A percentile compares a stretch with the other conserved stretches of the same genome.
phyloP scores from a whole-genome alignment of 768 basidiomycete genomes.

The Suillus clintonianus region DNA sequence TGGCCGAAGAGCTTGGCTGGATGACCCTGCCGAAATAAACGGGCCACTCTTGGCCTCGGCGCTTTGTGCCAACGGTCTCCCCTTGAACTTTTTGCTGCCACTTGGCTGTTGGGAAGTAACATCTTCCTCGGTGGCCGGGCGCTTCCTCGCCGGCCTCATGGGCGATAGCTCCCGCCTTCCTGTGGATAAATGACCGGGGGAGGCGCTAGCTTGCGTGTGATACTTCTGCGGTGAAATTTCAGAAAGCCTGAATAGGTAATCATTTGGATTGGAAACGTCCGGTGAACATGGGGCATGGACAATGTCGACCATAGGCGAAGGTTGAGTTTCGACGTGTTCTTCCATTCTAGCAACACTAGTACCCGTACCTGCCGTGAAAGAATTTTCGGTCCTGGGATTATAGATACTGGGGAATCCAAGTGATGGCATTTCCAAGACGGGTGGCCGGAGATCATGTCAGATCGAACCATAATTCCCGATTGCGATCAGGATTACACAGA shows the following conservation, averaged over 20 bases:
- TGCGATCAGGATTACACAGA: constrained; percentile 9
- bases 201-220: constrained; percentile 12
- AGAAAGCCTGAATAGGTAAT: constrained; percentile 44
- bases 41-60: constrained; percentile 16
- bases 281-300: not conserved
- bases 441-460: constrained; percentile 18
- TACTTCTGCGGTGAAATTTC: constrained; percentile 49
- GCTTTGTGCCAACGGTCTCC: constrained; percentile 23
- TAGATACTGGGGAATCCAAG: constrained; percentile 29
- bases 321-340: constrained; percentile 7
- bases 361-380: constrained; percentile 10
- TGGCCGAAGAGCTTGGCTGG: not conserved
- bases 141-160: constrained; percentile 49
- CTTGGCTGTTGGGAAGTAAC: constrained; percentile 17
- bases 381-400: constrained; percentile 20
- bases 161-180: constrained; percentile 33
- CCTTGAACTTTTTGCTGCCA: constrained; percentile 29
- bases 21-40: constrained; percentile 14
- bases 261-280: not conserved
- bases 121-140: constrained; percentile 37
- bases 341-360: constrained; percentile 13
- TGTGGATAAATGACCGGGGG: constrained; percentile 15
- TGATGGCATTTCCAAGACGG: constrained; percentile 18
- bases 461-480: constrained; percentile 13
- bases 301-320: not conserved